These are phyloP conservation scores for Sporormia fimetaria DNA, from an alignment of 495 filamentous ascomycete genomes.

Conservation along the genomic window DNA sequence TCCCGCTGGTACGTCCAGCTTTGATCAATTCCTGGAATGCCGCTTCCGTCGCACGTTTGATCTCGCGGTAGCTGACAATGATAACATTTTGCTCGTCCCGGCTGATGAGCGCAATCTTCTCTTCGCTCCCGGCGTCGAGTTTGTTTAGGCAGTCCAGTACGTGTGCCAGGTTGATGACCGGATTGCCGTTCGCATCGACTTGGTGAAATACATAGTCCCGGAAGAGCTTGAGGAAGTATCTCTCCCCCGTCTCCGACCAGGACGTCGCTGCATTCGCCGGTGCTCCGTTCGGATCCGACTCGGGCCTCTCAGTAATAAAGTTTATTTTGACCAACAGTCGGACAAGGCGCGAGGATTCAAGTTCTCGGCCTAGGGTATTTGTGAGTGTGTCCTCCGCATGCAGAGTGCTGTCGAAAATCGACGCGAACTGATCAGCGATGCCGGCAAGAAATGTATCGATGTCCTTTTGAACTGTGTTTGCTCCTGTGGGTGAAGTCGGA, in stretches of 20 bases:
- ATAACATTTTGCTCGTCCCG: conserved; percentile 80
- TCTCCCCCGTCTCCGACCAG: conserved; percentile 82
- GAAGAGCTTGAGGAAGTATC: conserved; percentile 88
- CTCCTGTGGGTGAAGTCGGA: conserved; percentile 30
- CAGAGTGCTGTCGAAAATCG: conserved; percentile 59
- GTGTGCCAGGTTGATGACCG: conserved; percentile 74
- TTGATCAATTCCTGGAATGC: conserved; percentile 73
- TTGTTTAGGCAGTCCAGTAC: conserved; percentile 77
- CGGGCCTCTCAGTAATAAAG: conserved; percentile 77
- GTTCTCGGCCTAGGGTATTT: conserved; percentile 59
- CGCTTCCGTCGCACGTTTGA: conserved; percentile 65
- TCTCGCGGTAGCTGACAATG: conserved; percentile 74
- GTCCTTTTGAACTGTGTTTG: conserved; percentile 39
- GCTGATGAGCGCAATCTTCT: conserved; percentile 74
- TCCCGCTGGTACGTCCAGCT: conserved; percentile 31
- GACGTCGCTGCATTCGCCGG: conserved; percentile 7
- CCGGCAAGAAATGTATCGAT: conserved; percentile 67
- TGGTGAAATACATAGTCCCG: conserved; percentile 96
- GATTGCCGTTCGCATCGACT: conserved; percentile 69
- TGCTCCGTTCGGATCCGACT: conserved; percentile 44
- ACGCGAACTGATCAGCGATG: conserved; percentile 60
- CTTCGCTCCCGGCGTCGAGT: conserved; percentile 79
- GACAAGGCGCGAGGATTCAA: conserved; percentile 82
- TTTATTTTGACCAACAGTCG: conserved; percentile 75
- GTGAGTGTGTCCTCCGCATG: conserved; percentile 64